Percentiles rank a stretch among this genome's conserved stretches.
These are phyloP conservation scores for Pseudogymnoascus sp. DNA, from an alignment of 2,329 filamentous ascomycete species.

Conservation along the genomic window DNA sequence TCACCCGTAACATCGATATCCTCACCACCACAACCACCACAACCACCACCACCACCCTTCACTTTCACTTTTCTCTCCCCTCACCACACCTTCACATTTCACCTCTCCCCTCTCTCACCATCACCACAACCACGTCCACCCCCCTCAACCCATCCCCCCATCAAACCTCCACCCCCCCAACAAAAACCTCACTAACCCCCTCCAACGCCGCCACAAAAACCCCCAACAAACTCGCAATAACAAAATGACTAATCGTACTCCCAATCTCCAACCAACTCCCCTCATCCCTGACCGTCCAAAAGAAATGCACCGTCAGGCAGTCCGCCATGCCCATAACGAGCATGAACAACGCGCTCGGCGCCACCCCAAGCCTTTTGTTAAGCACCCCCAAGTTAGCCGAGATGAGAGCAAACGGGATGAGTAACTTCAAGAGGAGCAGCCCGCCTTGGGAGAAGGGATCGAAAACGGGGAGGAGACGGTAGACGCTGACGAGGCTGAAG, in stretches of 20 bases:
- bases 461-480: conserved; percentile 80
- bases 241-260: conserved; percentile 91
- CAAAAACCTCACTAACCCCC: conserved; percentile 73
- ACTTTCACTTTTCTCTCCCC: neutral
- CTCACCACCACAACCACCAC: neutral
- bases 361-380: conserved; percentile 73
- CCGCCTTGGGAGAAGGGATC: conserved; percentile 88
- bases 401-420: conserved; percentile 88
- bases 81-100: neutral
- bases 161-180: conserved; percentile 64
- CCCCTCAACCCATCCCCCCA: neutral
- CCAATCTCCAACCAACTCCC: conserved; percentile 97
- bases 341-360: conserved; percentile 88
- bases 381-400: conserved; percentile 91
- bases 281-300: conserved; percentile 94
- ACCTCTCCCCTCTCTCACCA: neutral
- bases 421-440: conserved; percentile 76
- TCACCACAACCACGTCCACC: neutral
- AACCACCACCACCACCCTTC: neutral
- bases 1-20: neutral
- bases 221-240: conserved; percentile 80
- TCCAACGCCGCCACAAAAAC: conserved; percentile 87
- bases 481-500: conserved; percentile 87
- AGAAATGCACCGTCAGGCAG: conserved; percentile 88
- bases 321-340: conserved; percentile 86